These are phyloP conservation scores for Dentipellis sp. DNA, from an alignment of 768 basidiomycete species.

Conservation along the genomic window DNA sequence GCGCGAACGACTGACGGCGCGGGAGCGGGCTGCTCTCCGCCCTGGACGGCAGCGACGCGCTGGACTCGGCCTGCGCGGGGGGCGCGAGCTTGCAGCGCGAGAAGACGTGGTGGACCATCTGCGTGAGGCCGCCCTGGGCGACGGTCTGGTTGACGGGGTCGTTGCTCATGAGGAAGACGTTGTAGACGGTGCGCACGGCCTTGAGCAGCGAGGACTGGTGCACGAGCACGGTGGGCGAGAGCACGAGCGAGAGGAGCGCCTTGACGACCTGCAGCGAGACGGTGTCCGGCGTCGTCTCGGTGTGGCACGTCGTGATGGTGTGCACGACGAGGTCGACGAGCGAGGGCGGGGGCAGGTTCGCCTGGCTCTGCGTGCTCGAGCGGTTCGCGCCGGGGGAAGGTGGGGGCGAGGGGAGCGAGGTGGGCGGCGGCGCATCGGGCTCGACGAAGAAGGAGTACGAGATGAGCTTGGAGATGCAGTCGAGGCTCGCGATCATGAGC, in stretches of 20 bases:
- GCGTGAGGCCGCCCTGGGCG: slow-evolving; percentile 93
- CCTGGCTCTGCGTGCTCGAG: slow-evolving; percentile 30
- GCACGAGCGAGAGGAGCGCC: slow-evolving; percentile 79
- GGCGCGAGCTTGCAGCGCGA: slow-evolving; percentile 52
- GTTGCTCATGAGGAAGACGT: slow-evolving; percentile 86
- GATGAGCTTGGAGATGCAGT: slow-evolving; percentile 95
- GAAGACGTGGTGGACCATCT: slow-evolving; percentile 98
- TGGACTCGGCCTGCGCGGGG: slow-evolving; percentile 1
- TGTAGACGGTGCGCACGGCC: slow-evolving; percentile 96
- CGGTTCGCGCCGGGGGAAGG: slow-evolving; percentile 51
- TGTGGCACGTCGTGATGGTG: slow-evolving; percentile 89
- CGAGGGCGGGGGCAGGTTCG: slow-evolving; percentile 47
- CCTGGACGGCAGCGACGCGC: neutral
- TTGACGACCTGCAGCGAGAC: slow-evolving; percentile 97
- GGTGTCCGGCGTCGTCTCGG: slow-evolving; percentile 78
- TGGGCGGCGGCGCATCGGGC: slow-evolving; percentile 29
- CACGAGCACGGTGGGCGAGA: slow-evolving; percentile 80
- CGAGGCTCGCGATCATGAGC: slow-evolving; percentile 92
- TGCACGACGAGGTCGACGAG: slow-evolving; percentile 91
- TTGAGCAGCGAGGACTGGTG: slow-evolving; percentile 96
- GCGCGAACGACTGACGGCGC: slow-evolving; percentile 5
- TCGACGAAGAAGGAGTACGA: slow-evolving; percentile 96
- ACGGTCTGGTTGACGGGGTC: slow-evolving; percentile 96
- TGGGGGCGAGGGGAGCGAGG: slow-evolving; percentile 60
- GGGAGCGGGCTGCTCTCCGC: slow-evolving; percentile 10